Evolutionary conservation across 148 eudicot genomes (phyloP).

Genomic region (Talinum fruticosum): DNA sequence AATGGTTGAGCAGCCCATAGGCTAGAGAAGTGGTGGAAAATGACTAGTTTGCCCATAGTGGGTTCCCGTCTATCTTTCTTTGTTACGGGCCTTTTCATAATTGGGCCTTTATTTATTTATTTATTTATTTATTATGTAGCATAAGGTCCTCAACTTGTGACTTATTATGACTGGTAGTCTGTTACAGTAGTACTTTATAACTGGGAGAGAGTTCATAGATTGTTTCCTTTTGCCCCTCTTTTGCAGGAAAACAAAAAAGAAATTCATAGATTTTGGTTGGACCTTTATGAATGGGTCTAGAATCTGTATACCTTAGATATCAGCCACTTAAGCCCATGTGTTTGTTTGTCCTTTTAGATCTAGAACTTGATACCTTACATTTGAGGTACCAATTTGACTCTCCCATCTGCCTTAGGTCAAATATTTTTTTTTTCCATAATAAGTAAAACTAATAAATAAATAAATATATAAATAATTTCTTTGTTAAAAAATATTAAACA

Average conservation of each 20-base stretch:
- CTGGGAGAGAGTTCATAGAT: too few species aligned
- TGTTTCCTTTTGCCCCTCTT: neutral
- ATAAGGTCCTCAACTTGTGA: too few species aligned
- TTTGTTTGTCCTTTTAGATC: neutral
- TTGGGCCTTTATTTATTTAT: neutral
- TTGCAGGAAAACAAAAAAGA: too few species aligned
- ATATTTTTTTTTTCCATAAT: too few species aligned
- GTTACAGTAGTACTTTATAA: too few species aligned
- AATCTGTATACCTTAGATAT: too few species aligned
- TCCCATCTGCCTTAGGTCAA: neutral
- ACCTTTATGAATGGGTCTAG: neutral
- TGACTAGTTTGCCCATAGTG: constrained; percentile 12
- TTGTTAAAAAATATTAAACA: too few species aligned
- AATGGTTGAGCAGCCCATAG: constrained; percentile 24
- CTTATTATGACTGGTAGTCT: too few species aligned
- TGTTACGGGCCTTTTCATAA: constrained; percentile 12
- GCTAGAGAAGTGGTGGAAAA: constrained; percentile 6
- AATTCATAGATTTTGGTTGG: neutral
- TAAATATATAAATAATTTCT: too few species aligned
- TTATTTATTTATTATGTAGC: neutral
- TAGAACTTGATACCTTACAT: neutral
- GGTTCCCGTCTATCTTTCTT: neutral
- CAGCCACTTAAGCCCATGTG: neutral
- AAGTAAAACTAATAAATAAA: too few species aligned
- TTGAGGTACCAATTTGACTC: neutral